Evolutionary conservation across 371 early-diverging fungal species (phyloP), one percentile per base, ranked within the genome.

Genomic region (Umbelopsis sp.): DNA sequence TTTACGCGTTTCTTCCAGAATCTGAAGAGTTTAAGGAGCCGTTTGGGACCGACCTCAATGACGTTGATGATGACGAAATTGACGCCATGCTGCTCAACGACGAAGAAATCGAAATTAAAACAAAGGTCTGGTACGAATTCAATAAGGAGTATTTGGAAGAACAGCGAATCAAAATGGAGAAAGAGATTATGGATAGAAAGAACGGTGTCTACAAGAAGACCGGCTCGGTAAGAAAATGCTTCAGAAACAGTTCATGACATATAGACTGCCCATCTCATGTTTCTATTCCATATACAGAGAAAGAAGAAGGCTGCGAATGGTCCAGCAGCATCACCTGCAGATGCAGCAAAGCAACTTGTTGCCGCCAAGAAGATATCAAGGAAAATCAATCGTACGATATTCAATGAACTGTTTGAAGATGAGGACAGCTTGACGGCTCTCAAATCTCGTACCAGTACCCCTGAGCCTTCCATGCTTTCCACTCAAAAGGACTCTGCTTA

Each of bases 341-440:
- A 94, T 74, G 91, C 94, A 1, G 90, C 95, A 24, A 93, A 92
- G 70, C 89, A 88, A 44, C 74, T 91, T 37, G 71, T 94, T 32
- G 73, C 77, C 3, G 80, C 81, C 44, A 90, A 89, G 52, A 84
- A 90, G 57, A 75, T 94, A 57, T 96, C 97, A 1, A 94, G 93
- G 68, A 96, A 96, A 74, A 95, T 97, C 74, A 96, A 96, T 73
- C 94, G 95, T 74, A 89, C 86, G 1, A 89, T 93, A 0, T 78
- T 96, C 67, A 89, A 92, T 25, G 86, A 86, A 44, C 87, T 95
- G 71, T 90, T 94, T 70, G 90, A 88, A 52, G 79, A 86, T 51
- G 76, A 80, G 46, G 79, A 85, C 66, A 51, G 82, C 9, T 66
- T 88, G 72, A 73, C 72, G 52, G 69, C 81, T 69, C 69, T 86